A percentile compares a stretch with the other conserved stretches of the same genome.
Conservation (phyloP, 2,329 filamentous ascomycete genomes). For the Colletotrichum sp. region DNA sequence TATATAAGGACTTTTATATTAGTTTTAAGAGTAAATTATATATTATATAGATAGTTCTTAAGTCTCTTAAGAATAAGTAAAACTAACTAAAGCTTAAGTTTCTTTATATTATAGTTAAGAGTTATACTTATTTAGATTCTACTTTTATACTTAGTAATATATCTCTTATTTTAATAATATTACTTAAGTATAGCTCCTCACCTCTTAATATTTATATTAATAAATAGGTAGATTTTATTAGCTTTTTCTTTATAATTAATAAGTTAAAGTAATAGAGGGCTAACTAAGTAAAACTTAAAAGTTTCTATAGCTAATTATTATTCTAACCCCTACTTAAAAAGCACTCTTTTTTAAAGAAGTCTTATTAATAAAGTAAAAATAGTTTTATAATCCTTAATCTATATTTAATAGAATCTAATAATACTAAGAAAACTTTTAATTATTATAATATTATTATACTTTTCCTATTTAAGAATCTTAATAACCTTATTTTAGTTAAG, state of each 20-base stretch:
- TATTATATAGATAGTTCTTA: not conserved
- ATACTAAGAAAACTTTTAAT: not conserved
- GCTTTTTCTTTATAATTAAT: not conserved
- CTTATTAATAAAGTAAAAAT: fast-evolving
- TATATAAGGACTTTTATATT: no score
- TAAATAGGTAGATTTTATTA: not conserved
- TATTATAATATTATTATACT: not conserved
- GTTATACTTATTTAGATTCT: not conserved
- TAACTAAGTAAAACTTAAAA: not conserved
- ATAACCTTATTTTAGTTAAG: not conserved
- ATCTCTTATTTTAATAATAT: not conserved
- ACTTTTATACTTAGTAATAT: not conserved
- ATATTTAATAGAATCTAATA: not conserved
- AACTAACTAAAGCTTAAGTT: not conserved
- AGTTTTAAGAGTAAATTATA: not conserved
- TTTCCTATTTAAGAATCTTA: not conserved
- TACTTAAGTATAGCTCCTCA: fast-evolving
- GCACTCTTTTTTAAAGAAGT: not conserved
- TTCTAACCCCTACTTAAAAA: not conserved
- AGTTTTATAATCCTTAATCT: not conserved
- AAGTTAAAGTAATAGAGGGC: not conserved
- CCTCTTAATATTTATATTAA: not conserved
- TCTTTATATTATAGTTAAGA: not conserved
- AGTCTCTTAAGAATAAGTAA: not conserved
- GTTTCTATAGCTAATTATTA: not conserved